Evolutionary conservation across 768 basidiomycete species (phyloP).

Genomic region (Pisolithus tinctorius): DNA sequence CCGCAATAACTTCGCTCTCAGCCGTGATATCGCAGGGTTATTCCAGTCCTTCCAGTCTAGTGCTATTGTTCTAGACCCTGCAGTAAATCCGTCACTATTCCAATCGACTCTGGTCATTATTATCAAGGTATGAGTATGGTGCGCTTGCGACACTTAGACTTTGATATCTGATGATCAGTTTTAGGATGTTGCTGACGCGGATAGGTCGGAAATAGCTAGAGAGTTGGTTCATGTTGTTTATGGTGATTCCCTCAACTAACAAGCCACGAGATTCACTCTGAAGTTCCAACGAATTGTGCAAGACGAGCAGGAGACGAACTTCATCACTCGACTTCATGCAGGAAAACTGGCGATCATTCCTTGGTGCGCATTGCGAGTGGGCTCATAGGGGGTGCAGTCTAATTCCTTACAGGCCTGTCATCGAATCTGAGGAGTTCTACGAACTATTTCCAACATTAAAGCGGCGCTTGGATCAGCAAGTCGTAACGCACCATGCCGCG

Average conservation of each 20-base stretch:
- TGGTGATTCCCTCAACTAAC: neutral
- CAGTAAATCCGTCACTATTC: slow-evolving; percentile 46
- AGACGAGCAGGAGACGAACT: slow-evolving; percentile 47
- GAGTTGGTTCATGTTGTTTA: slow-evolving; percentile 33
- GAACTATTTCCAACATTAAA: slow-evolving; percentile 38
- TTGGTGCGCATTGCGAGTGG: slow-evolving; percentile 26
- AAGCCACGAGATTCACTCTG: slow-evolving; percentile 33
- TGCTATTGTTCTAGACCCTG: slow-evolving; percentile 44
- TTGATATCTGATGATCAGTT: neutral
- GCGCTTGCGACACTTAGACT: neutral
- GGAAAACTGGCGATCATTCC: slow-evolving; percentile 46
- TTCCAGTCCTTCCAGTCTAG: slow-evolving; percentile 51
- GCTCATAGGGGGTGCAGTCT: neutral
- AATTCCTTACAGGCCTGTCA: slow-evolving; percentile 33
- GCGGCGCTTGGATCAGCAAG: slow-evolving; percentile 36
- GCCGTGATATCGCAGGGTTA: slow-evolving; percentile 45
- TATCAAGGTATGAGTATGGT: slow-evolving; percentile 42
- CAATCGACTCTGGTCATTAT: slow-evolving; percentile 48
- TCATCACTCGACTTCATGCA: slow-evolving; percentile 46
- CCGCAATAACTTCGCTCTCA: slow-evolving; percentile 53
- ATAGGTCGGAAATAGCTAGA: slow-evolving; percentile 44
- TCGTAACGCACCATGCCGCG: slow-evolving; percentile 37
- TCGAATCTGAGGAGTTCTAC: slow-evolving; percentile 50
- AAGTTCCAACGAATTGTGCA: slow-evolving; percentile 51
- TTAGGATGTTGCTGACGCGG: slow-evolving; percentile 53